A percentile compares a stretch with the other conserved stretches of the same genome.
Conservation (phyloP, 495 filamentous ascomycete genomes). For the Hypomontagnella submonticulosa region DNA sequence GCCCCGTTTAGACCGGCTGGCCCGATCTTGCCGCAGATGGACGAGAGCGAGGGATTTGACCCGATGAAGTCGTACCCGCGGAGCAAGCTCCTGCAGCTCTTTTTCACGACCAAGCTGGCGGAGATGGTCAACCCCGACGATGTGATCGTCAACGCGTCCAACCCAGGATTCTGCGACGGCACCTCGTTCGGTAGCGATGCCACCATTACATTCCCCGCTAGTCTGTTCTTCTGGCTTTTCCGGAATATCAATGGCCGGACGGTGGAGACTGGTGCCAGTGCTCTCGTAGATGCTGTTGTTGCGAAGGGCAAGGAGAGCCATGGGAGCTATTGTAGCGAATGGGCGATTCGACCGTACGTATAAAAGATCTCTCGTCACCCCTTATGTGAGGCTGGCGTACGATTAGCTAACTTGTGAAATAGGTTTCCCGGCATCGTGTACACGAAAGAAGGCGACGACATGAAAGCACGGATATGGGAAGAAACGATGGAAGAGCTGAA, state of each 20-base stretch:
- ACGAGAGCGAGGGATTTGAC: conserved; percentile 42
- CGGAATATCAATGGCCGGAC: conserved; percentile 44
- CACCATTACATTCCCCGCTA: conserved; percentile 8
- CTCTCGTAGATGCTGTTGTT: conserved; percentile 54
- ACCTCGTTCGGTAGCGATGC: conserved; percentile 50
- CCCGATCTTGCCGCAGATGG: conserved; percentile 54
- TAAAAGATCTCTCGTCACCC: background rate
- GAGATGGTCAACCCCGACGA: conserved; percentile 53
- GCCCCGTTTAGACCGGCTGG: conserved; percentile 43
- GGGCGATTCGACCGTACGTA: conserved; percentile 54
- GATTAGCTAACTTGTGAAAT: background rate
- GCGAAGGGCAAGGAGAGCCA: conserved; percentile 58
- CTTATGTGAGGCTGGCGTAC: background rate
- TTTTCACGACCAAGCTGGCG: conserved; percentile 56
- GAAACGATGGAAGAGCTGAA: conserved; percentile 59
- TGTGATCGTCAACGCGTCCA: conserved; percentile 60
- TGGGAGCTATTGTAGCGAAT: conserved; percentile 57
- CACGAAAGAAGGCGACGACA: conserved; percentile 51
- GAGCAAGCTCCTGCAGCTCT: conserved; percentile 54
- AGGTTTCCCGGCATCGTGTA: conserved; percentile 46
- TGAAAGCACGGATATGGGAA: conserved; percentile 54
- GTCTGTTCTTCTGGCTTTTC: conserved; percentile 38
- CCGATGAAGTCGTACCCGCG: conserved; percentile 46
- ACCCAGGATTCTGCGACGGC: conserved; percentile 56
- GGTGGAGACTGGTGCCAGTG: conserved; percentile 49